These are phyloP conservation scores for Tolypocladium capitatum DNA, from an alignment of 2,329 filamentous ascomycete genomes.

Conservation along the genomic window DNA sequence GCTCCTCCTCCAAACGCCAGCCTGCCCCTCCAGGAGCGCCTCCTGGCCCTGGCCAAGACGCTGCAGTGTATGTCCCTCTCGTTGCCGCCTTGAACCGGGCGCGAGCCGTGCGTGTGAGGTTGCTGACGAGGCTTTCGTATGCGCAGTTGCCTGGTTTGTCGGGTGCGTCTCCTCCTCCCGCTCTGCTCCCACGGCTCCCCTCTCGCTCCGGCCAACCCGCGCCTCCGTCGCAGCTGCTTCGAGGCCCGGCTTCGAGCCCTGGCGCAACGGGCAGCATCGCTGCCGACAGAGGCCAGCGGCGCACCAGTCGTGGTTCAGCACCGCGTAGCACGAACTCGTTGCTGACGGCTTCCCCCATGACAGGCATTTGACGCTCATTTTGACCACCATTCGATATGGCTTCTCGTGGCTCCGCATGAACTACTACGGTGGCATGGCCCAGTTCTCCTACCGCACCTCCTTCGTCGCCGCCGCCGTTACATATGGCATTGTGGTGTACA, in stretches of 20 bases:
- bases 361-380: constrained; percentile 76
- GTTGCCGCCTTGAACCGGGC: background rate
- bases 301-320: background rate
- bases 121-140: constrained; percentile 19
- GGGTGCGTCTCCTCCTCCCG: constrained; percentile 45
- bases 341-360: constrained; percentile 7
- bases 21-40: constrained; percentile 59
- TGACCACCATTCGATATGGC: constrained; percentile 69
- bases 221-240: background rate
- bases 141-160: constrained; percentile 63
- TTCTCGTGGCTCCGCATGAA: constrained; percentile 85
- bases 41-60: constrained; percentile 70
- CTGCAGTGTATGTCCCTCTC: constrained; percentile 63
- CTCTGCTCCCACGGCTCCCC: constrained; percentile 1
- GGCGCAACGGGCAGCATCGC: background rate
- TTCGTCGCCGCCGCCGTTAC: constrained; percentile 83
- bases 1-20: constrained; percentile 58
- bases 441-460: constrained; percentile 76
- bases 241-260: background rate
- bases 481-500: constrained; percentile 98
- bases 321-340: background rate
- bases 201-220: background rate
- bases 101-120: background rate
- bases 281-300: background rate
- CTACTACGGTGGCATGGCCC: constrained; percentile 63